Conservation (phyloP, 257 asterid species). For the Penstemon newberryi region DNA sequence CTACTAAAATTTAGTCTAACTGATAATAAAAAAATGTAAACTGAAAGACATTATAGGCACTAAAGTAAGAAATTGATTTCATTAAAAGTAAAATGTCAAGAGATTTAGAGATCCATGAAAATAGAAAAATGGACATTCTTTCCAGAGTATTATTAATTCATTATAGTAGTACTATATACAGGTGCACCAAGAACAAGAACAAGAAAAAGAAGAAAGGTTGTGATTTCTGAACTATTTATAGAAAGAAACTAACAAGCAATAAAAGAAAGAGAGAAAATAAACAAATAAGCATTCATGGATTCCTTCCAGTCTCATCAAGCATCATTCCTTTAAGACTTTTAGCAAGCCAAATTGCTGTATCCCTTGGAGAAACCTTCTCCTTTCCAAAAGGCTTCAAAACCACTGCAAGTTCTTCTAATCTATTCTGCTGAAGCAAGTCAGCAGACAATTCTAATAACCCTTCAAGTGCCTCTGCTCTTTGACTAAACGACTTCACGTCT, state of each 20-base stretch:
- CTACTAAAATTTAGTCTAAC: no score
- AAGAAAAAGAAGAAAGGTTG: background rate
- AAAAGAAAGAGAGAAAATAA: constrained; percentile 4
- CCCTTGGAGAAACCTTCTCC: constrained; percentile 96
- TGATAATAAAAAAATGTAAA: no score
- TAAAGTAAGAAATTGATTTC: no score
- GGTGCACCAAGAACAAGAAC: no score
- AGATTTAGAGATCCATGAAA: no score
- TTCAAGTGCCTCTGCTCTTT: constrained; percentile 98
- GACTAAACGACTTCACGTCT: constrained; percentile 78
- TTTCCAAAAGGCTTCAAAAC: constrained; percentile 93
- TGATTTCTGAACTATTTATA: constrained; percentile 22
- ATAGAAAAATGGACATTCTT: no score
- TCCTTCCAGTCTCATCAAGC: constrained; percentile 72
- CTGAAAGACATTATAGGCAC: no score
- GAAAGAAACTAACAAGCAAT: constrained; percentile 17
- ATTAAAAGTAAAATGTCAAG: no score
- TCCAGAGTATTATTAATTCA: no score
- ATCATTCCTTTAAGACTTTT: constrained; percentile 94
- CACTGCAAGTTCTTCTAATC: constrained; percentile 85
- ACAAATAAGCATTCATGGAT: constrained; percentile 36
- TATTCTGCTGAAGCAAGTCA: constrained; percentile 80
- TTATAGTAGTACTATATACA: no score
- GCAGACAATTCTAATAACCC: constrained; percentile 94
- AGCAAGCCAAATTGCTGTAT: constrained; percentile 97